phyloP scores from a whole-genome alignment of 352 stramenopile species.

The Phytopythium mirpurense region DNA sequence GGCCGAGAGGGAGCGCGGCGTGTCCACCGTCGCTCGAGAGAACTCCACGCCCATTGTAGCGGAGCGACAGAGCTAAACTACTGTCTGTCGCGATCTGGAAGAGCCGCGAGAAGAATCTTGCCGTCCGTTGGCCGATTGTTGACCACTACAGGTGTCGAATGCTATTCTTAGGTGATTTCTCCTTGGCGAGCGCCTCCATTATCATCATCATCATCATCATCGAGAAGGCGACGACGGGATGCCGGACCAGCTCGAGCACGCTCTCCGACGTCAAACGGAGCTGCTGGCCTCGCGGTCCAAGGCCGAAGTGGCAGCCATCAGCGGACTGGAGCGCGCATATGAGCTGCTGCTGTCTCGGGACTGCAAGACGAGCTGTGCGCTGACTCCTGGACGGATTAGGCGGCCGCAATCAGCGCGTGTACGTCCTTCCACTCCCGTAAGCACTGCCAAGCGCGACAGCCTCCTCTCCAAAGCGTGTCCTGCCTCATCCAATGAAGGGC shows the following conservation, averaged over 20 bases:
- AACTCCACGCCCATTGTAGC: constrained; percentile 32
- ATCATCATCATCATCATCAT: not conserved
- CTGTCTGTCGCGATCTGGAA: constrained; percentile 10
- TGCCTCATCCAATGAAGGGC: not conserved
- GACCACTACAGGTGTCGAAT: not conserved
- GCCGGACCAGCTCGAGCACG: constrained; percentile 8
- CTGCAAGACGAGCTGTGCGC: not conserved
- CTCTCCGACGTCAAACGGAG: not conserved
- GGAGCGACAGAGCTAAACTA: not conserved
- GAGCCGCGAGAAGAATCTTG: constrained; percentile 5
- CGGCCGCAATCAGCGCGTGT: constrained; percentile 15
- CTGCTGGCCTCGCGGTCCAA: constrained; percentile 5
- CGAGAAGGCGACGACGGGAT: too few relatives aligned
- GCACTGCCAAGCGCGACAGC: constrained; percentile 5
- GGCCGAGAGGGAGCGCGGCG: constrained; percentile 5
- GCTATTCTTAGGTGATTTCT: constrained; percentile 6
- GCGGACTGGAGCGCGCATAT: not conserved
- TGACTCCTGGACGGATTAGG: constrained; percentile 1
- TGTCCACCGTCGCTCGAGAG: constrained; percentile 13
- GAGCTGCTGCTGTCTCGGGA: not conserved
- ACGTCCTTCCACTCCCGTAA: not conserved
- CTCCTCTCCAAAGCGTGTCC: not conserved
- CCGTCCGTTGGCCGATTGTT: not conserved
- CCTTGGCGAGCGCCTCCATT: too few relatives aligned
- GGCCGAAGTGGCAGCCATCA: constrained; percentile 6